These are phyloP conservation scores for bread wheat (Triticum aestivum) DNA, from an alignment of 176 grass and related monocot species.

Conservation along the genomic window IWGSC_CS_RefSeq_v2.1 NC_057803.1:523272222-523272721, in stretches of 20 bases:
- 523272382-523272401: not conserved
- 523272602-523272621: not conserved
- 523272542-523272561: not conserved
- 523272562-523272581: not conserved
- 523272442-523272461: not conserved
- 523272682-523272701: too few species aligned
- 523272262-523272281: conserved; percentile 15
- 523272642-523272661: not conserved
- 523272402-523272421: not conserved
- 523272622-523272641: not conserved
- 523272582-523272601: not conserved
- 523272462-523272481: not conserved
- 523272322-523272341: not conserved
- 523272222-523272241: not conserved
- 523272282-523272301: not conserved
- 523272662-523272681: too few species aligned
- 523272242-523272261: not conserved
- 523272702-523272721: too few species aligned
- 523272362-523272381: not conserved
- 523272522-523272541: not conserved
- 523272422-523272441: not conserved
- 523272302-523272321: not conserved
- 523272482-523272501: too few species aligned
- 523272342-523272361: not conserved
- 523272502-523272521: not conserved